These are phyloP conservation scores for Cyanidioschyzon merolae DNA, from an alignment of 23 red algal genomes.

Conservation along the genomic window DNA sequence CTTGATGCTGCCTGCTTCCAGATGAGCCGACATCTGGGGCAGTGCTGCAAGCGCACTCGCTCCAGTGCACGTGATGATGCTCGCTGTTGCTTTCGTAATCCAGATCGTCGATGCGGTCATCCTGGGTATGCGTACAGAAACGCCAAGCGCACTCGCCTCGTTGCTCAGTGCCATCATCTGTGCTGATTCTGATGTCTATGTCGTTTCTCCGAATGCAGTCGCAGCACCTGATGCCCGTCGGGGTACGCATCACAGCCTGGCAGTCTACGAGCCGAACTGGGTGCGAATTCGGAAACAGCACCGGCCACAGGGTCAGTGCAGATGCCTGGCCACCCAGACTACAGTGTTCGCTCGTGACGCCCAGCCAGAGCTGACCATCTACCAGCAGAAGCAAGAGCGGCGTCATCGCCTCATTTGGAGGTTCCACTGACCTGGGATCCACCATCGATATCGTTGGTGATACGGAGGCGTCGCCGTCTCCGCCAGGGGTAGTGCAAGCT, in stretches of 20 bases:
- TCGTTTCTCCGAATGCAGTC: too few relatives aligned
- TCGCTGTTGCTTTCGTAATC: neutral
- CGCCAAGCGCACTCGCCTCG: too few relatives aligned
- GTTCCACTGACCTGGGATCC: neutral
- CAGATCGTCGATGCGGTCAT: too few relatives aligned
- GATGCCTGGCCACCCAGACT: neutral
- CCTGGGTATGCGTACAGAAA: too few relatives aligned
- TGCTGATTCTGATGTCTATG: too few relatives aligned
- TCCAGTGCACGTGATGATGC: neutral
- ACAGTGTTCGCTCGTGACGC: neutral
- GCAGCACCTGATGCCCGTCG: too few relatives aligned
- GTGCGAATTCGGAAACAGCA: neutral
- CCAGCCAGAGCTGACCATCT: neutral
- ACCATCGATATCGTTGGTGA: neutral
- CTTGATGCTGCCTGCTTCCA: too few relatives aligned
- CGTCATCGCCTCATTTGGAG: neutral
- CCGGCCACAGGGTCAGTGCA: neutral
- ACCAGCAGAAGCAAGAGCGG: neutral
- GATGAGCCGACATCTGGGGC: neutral
- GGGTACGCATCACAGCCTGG: neutral
- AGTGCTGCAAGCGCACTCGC: neutral
- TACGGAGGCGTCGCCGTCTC: too few relatives aligned
- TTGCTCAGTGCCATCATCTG: too few relatives aligned
- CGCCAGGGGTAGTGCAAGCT: too few relatives aligned
- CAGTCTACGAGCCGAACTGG: neutral